Evolutionary conservation across 768 basidiomycete genomes (phyloP).

Genomic region (Xerocomellus chrysenteron): DNA sequence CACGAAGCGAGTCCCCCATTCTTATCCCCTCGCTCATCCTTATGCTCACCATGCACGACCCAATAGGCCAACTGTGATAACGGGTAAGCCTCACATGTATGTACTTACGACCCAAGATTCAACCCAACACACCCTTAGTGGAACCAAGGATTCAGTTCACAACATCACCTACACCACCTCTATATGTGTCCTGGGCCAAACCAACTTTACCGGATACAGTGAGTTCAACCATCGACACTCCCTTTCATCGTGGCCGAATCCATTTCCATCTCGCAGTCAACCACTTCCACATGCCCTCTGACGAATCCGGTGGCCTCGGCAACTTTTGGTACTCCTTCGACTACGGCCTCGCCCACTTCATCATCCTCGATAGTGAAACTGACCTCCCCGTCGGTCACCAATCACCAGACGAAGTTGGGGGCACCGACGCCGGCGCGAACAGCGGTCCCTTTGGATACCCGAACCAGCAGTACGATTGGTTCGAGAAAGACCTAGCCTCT

Average conservation of each 20-base stretch:
- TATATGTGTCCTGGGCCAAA: conserved; percentile 26
- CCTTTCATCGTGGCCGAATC: neutral
- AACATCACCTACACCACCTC: conserved; percentile 28
- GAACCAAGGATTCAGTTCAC: conserved; percentile 22
- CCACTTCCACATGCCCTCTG: conserved; percentile 29
- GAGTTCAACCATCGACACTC: neutral
- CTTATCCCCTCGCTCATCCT: neutral
- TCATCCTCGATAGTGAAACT: conserved; percentile 24
- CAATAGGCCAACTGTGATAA: conserved; percentile 29
- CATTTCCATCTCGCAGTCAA: conserved; percentile 15
- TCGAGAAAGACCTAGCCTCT: conserved; percentile 25
- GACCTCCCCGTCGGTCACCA: conserved; percentile 26
- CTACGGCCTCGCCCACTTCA: conserved; percentile 30
- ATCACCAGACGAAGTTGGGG: conserved; percentile 23
- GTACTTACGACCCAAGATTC: neutral
- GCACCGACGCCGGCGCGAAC: conserved; percentile 19
- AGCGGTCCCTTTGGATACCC: conserved; percentile 29
- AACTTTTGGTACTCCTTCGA: conserved; percentile 35
- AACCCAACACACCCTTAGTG: conserved; percentile 7
- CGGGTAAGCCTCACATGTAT: conserved; percentile 17
- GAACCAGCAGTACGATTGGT: conserved; percentile 29
- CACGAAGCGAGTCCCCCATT: conserved; percentile 18
- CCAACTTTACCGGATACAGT: conserved; percentile 31
- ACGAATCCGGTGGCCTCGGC: conserved; percentile 23
- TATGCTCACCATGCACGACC: neutral